These are phyloP conservation scores for Solanum megistacrolobum DNA, from an alignment of 257 asterid species.

Conservation along the genomic window DNA sequence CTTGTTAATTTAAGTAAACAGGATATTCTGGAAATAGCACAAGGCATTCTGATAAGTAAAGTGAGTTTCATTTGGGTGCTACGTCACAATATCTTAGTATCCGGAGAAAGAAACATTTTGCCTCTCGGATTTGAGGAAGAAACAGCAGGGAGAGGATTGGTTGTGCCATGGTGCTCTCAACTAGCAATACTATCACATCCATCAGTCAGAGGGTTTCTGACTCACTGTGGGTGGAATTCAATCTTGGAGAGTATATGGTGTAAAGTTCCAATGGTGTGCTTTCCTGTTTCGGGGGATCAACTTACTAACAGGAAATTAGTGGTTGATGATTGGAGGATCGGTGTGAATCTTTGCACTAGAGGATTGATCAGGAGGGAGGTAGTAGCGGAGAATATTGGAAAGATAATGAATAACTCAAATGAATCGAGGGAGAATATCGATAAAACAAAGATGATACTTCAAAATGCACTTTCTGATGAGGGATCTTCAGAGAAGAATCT, in stretches of 20 bases:
- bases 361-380: background rate
- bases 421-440: background rate
- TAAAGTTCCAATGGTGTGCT: conserved; percentile 5
- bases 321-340: conserved; percentile 5
- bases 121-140: background rate
- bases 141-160: conserved; percentile 1
- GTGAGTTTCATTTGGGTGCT: conserved; percentile 16
- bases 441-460: background rate
- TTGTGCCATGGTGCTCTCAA: conserved; percentile 14
- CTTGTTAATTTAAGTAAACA: background rate
- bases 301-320: conserved; percentile 4
- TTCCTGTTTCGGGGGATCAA: conserved; percentile 1
- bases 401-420: background rate
- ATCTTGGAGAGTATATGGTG: conserved; percentile 2
- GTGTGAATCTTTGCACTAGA: background rate
- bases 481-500: conserved; percentile 2
- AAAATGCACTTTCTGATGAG: background rate
- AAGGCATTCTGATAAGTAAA: conserved; percentile 4
- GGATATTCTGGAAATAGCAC: conserved; percentile 12
- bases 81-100: conserved; percentile 2
- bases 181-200: conserved; percentile 7
- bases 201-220: conserved; percentile 5
- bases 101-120: background rate
- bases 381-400: background rate
- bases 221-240: conserved; percentile 10